phyloP scores from a whole-genome alignment of 2,329 filamentous ascomycete genomes.

The Aureobasidium pullulans region DNA sequence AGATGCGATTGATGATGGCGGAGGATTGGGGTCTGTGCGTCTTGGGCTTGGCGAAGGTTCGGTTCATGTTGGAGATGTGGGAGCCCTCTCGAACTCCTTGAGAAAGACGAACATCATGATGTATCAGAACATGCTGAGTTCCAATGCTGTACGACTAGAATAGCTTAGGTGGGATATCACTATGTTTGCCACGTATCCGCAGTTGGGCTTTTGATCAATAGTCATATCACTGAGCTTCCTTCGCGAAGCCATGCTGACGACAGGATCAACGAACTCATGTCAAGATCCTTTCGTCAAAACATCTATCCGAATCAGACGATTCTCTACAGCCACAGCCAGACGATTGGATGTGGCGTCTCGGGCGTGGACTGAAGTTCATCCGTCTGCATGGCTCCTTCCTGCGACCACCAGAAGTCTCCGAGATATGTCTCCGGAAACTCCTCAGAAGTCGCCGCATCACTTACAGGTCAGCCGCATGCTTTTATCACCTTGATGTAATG shows the following conservation, averaged over 20 bases:
- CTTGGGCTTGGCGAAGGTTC: neutral
- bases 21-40: slow-evolving; percentile 7
- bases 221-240: neutral
- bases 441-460: neutral
- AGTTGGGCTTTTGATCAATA: neutral
- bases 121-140: too few species aligned
- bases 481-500: neutral
- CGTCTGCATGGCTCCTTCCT: too few species aligned
- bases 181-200: too few species aligned
- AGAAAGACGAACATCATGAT: neutral
- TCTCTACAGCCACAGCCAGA: neutral
- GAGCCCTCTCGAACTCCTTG: too few species aligned
- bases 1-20: neutral
- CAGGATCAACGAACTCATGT: too few species aligned
- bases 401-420: neutral
- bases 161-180: too few species aligned
- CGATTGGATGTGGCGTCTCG: neutral
- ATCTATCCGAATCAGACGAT: too few species aligned
- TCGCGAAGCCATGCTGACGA: too few species aligned
- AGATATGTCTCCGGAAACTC: slow-evolving; percentile 5
- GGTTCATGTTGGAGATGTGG: too few species aligned
- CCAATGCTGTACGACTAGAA: too few species aligned
- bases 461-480: neutral
- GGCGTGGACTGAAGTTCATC: neutral
- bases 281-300: neutral